Conservation (phyloP, 495 filamentous ascomycete genomes). For the Penicillium daleae region DNA sequence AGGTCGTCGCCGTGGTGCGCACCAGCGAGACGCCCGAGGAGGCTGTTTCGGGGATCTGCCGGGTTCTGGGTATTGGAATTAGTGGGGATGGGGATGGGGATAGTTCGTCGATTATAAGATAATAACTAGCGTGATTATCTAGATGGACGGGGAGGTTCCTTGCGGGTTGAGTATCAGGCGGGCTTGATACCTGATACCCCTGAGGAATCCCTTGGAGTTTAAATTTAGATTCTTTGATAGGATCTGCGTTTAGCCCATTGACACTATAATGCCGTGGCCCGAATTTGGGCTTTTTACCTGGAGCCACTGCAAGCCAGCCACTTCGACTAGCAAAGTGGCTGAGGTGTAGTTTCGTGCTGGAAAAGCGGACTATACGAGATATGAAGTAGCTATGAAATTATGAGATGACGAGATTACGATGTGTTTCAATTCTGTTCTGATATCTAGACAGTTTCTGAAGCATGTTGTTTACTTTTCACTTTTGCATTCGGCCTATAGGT, state of each 20-base stretch:
- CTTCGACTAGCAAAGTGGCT: background rate
- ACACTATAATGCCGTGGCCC: background rate
- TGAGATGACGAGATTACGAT: background rate
- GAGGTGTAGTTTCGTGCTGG: background rate
- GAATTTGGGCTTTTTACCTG: too few relatives aligned
- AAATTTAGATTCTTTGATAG: too few relatives aligned
- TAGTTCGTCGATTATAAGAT: background rate
- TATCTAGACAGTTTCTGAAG: background rate
- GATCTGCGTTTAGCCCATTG: background rate
- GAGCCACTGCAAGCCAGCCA: too few relatives aligned
- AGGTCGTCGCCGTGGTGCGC: conserved; percentile 37
- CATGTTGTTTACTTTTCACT: background rate
- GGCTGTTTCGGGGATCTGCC: conserved; percentile 37
- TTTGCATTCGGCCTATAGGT: background rate
- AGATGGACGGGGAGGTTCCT: background rate
- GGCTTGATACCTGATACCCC: background rate
- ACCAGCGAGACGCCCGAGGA: conserved; percentile 38
- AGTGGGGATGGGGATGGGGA: conserved; percentile 5
- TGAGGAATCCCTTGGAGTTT: too few relatives aligned
- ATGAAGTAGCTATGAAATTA: background rate
- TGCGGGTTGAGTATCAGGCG: background rate
- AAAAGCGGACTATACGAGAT: background rate
- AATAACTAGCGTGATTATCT: background rate
- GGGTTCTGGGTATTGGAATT: conserved; percentile 28
- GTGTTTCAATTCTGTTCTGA: background rate